Evolutionary conservation across 225 moss, liverwort and hornwort genomes (phyloP).

Genomic region (Sphagnum contortum): DNA sequence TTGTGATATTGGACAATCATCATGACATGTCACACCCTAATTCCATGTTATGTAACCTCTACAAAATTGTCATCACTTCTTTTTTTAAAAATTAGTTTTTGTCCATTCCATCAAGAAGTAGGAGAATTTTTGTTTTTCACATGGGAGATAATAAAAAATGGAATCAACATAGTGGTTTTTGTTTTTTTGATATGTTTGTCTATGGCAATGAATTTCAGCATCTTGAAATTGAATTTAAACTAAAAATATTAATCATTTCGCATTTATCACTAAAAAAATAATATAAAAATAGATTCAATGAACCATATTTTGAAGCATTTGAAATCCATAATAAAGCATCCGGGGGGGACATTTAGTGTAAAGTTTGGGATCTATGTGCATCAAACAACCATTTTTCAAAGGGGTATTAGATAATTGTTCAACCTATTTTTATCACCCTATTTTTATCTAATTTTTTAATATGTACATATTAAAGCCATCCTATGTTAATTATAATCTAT

Average conservation of each 20-base stretch:
- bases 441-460: no score
- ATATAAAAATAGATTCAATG: background rate
- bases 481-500: no score
- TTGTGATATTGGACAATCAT: background rate
- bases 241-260: no score
- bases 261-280: no score
- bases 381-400: no score
- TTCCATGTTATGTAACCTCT: no score
- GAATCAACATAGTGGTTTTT: conserved; percentile 4
- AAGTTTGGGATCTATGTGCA: no score
- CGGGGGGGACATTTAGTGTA: no score
- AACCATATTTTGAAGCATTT: background rate
- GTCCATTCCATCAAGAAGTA: background rate
- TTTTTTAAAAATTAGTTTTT: background rate
- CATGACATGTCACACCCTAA: background rate
- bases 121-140: background rate
- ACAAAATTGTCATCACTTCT: background rate
- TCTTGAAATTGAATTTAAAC: background rate
- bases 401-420: no score
- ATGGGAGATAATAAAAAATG: conserved; percentile 3
- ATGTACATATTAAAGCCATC: no score
- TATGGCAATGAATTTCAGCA: background rate
- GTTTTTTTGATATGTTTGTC: no score
- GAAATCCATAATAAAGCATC: conserved; percentile 2
- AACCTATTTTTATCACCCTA: no score